A percentile compares a stretch with the other conserved stretches of the same genome.
These are phyloP conservation scores for Epichloe hybrida DNA, from an alignment of 2,329 filamentous ascomycete species.

Conservation along the genomic window DNA sequence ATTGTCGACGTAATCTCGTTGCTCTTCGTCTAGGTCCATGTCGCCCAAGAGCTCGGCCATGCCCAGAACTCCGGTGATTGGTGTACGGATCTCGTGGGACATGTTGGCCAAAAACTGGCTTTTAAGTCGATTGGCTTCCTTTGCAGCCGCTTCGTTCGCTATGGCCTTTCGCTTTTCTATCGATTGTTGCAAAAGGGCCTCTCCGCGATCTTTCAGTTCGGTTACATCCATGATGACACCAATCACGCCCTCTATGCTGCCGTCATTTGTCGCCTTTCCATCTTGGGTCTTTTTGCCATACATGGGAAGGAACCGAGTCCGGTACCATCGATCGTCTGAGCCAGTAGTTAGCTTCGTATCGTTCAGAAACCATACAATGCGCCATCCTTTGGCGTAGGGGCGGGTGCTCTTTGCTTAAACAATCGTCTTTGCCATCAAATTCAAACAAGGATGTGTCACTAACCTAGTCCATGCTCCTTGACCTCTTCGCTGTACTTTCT, in stretches of 20 bases:
- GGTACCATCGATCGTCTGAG: conserved; percentile 50
- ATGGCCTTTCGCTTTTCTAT: conserved; percentile 57
- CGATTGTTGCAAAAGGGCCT: conserved; percentile 48
- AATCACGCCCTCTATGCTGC: conserved; percentile 56
- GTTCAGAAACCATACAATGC: too few relatives aligned
- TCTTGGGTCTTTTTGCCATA: conserved; percentile 41
- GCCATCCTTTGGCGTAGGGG: too few relatives aligned
- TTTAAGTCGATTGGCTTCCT: conserved; percentile 69
- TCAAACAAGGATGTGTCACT: conserved; percentile 7
- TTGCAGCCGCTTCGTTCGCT: conserved; percentile 64
- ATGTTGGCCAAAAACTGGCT: conserved; percentile 70
- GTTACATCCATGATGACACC: conserved; percentile 73
- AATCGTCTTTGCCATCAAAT: too few relatives aligned
- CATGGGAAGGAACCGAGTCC: conserved; percentile 58
- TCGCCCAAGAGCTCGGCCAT: conserved; percentile 66
- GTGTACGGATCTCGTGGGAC: conserved; percentile 69
- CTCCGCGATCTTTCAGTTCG: conserved; percentile 51
- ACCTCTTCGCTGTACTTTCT: conserved; percentile 47
- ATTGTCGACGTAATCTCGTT: conserved; percentile 62
- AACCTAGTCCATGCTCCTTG: conserved; percentile 47
- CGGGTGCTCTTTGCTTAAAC: background rate
- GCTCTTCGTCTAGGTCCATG: conserved; percentile 53
- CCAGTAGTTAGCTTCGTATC: background rate
- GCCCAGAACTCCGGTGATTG: conserved; percentile 68
- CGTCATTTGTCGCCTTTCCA: conserved; percentile 29